Conservation (phyloP, 2,329 filamentous ascomycete genomes). For the Phyllosticta capitalensis region DNA sequence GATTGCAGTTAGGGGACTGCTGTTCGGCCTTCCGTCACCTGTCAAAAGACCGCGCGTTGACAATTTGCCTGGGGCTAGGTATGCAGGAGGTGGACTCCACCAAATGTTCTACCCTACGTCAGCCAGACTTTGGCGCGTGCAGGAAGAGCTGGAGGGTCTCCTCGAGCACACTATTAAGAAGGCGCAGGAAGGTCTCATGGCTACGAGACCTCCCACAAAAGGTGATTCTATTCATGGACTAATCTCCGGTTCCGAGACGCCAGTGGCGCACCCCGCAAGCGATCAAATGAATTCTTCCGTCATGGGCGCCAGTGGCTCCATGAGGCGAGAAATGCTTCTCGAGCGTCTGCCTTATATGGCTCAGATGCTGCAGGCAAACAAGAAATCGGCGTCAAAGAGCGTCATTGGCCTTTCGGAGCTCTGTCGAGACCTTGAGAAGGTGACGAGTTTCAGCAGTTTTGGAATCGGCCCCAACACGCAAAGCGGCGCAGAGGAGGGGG, state of each 20-base stretch:
- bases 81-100: slow-evolving; percentile 50
- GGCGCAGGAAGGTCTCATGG: slow-evolving; percentile 33
- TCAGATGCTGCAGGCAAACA: slow-evolving; percentile 42
- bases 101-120: slow-evolving; percentile 91
- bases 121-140: slow-evolving; percentile 71
- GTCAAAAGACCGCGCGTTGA: slow-evolving; percentile 50
- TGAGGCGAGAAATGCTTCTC: slow-evolving; percentile 65
- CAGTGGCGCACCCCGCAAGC: slow-evolving; percentile 11
- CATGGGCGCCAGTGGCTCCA: slow-evolving; percentile 54
- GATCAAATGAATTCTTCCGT: neutral
- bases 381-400: neutral
- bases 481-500: slow-evolving; percentile 20
- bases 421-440: slow-evolving; percentile 52
- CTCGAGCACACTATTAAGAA: slow-evolving; percentile 60
- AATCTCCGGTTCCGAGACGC: slow-evolving; percentile 16
- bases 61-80: slow-evolving; percentile 13
- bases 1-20: slow-evolving; percentile 72
- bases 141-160: slow-evolving; percentile 69
- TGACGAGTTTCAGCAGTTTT: slow-evolving; percentile 58
- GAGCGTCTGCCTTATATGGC: slow-evolving; percentile 82
- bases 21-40: slow-evolving; percentile 76
- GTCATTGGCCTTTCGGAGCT: slow-evolving; percentile 22
- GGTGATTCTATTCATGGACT: neutral
- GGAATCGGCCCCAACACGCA: slow-evolving; percentile 15
- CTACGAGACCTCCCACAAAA: neutral